phyloP scores from a whole-genome alignment of 73 alveolate species.

The Paramecium sonneborni region DNA sequence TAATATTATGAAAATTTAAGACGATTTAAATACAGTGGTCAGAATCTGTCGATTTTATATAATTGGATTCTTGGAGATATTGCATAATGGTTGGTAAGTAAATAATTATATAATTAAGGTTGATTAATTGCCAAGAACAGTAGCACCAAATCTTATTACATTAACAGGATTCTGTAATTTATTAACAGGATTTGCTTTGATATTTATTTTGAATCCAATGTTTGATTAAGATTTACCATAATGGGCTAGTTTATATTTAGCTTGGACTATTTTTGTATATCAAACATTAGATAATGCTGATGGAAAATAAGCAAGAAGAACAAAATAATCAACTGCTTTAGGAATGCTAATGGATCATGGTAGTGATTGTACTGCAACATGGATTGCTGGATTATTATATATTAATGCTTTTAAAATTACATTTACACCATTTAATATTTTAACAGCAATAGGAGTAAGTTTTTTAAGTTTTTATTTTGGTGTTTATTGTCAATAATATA shows the following conservation, averaged over 20 bases:
- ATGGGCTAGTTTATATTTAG: slow-evolving; percentile 49
- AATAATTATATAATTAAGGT: not conserved
- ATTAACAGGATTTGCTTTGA: not conserved
- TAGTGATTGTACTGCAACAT: slow-evolving; percentile 73
- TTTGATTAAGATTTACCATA: slow-evolving; percentile 57
- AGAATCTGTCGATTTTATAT: slow-evolving; percentile 52
- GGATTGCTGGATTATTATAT: slow-evolving; percentile 55
- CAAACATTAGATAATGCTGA: slow-evolving; percentile 72
- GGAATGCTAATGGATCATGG: slow-evolving; percentile 83
- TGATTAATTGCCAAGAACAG: slow-evolving; percentile 22
- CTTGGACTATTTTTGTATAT: slow-evolving; percentile 53
- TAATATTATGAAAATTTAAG: slow-evolving; percentile 24
- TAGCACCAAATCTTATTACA: slow-evolving; percentile 62
- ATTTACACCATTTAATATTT: not conserved
- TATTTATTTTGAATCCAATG: slow-evolving; percentile 14
- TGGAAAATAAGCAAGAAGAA: slow-evolving; percentile 78
- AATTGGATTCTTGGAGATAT: slow-evolving; percentile 27
- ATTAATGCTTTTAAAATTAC: slow-evolving; percentile 14
- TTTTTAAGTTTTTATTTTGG: slow-evolving; percentile 53
- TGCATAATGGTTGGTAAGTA: slow-evolving; percentile 48
- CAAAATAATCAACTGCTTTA: slow-evolving; percentile 74
- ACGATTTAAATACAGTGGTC: slow-evolving; percentile 54
- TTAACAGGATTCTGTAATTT: slow-evolving; percentile 37
- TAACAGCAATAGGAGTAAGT: slow-evolving; percentile 17
- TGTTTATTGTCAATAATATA: slow-evolving; percentile 44